Percentiles rank a stretch among this genome's conserved stretches.
Evolutionary conservation across 305 asterid species (phyloP).

Genomic region (Fraxinus platypoda): DNA sequence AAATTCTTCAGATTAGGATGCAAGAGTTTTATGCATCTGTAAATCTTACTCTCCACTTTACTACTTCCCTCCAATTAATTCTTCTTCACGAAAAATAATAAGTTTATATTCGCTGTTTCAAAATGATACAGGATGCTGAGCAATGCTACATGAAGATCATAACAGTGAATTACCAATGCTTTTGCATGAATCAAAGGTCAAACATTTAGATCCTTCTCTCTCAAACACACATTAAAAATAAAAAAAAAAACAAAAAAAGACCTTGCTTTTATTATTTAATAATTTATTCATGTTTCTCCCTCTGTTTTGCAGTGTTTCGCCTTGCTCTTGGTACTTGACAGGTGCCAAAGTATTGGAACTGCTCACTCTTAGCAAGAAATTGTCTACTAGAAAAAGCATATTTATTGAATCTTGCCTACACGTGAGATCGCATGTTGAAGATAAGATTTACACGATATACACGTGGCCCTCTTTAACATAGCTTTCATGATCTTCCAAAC

Average conservation of each 20-base stretch:
- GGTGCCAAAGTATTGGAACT: background rate
- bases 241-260: background rate
- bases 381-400: background rate
- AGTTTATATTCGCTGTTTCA: background rate
- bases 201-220: background rate
- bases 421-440: background rate
- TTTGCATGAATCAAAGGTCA: background rate
- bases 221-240: background rate
- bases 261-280: background rate
- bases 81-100: background rate
- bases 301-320: background rate
- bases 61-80: background rate
- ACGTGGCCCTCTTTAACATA: background rate
- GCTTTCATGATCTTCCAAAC: background rate
- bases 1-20: background rate
- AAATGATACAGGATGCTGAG: background rate
- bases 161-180: background rate
- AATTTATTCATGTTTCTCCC: background rate
- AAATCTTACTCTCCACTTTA: background rate
- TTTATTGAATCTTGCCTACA: background rate
- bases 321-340: background rate
- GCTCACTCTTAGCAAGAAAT: background rate
- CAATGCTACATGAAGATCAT: background rate
- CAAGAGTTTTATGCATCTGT: background rate
- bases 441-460: too few relatives aligned